Conservation (phyloP, 2,329 filamentous ascomycete genomes). For the Daldinia sp. region DNA sequence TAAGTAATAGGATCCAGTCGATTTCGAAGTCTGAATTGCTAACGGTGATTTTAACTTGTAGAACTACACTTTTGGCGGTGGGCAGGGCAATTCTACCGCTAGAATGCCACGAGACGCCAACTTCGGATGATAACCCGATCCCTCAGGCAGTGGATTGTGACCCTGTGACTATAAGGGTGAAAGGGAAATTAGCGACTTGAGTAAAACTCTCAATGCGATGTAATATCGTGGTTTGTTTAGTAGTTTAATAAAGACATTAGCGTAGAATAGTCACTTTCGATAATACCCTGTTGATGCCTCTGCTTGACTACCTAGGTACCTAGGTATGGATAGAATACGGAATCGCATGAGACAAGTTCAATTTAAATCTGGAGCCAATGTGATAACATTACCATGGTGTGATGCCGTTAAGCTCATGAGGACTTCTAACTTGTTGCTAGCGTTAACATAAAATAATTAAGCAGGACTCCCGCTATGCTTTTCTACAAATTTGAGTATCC, state of each 20-base stretch:
- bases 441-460: slow-evolving; percentile 9
- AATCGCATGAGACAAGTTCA: neutral
- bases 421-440: neutral
- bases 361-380: neutral
- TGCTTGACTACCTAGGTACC: too few species aligned
- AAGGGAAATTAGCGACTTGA: slow-evolving; percentile 6
- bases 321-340: too few species aligned
- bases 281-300: neutral
- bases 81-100: slow-evolving; percentile 18
- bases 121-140: slow-evolving; percentile 5
- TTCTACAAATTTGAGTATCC: slow-evolving; percentile 29
- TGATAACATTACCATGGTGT: neutral
- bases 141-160: slow-evolving; percentile 10
- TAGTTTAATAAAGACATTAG: neutral
- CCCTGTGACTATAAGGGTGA: slow-evolving; percentile 5
- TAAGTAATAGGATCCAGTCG: slow-evolving; percentile 8
- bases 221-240: neutral
- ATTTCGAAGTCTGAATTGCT: neutral
- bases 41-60: neutral
- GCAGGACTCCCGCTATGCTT: slow-evolving; percentile 9
- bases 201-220: neutral
- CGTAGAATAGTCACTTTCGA: neutral
- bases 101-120: slow-evolving; percentile 14
- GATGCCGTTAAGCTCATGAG: neutral
- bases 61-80: slow-evolving; percentile 7